Evolutionary conservation across 805 yeast genomes (phyloP).

Genomic region (Suhomyces vadensis): DNA sequence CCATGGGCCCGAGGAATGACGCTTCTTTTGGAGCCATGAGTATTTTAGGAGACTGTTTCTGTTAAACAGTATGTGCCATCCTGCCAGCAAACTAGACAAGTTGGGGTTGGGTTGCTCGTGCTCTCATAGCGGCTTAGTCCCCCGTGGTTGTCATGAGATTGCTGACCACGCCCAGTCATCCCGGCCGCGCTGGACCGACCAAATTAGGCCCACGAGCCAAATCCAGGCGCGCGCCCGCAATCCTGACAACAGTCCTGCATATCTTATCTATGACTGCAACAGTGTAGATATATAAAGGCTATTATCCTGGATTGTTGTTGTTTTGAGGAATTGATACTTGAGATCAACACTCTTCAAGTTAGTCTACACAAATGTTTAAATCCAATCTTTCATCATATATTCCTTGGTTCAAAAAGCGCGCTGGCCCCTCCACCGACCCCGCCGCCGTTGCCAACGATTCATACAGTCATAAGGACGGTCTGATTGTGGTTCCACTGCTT

Average conservation of each 20-base stretch:
- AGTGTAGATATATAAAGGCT: conserved; percentile 8
- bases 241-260: conserved; percentile 6
- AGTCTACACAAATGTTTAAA: conserved; percentile 13
- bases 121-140: too few relatives aligned
- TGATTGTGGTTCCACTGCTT: conserved; percentile 26
- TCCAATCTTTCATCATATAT: conserved; percentile 12
- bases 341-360: not conserved
- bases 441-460: not conserved
- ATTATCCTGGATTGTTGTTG: not conserved
- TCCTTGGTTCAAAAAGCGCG: conserved; percentile 17
- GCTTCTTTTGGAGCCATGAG: too few relatives aligned
- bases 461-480: conserved; percentile 1
- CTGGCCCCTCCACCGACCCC: conserved; percentile 5
- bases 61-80: too few relatives aligned
- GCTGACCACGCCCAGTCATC: not conserved
- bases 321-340: not conserved
- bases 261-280: conserved; percentile 7
- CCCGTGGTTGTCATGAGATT: not conserved
- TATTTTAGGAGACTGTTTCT: too few relatives aligned
- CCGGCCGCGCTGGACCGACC: not conserved
- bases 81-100: too few relatives aligned
- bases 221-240: conserved; percentile 1
- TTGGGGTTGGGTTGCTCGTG: too few relatives aligned
- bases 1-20: too few relatives aligned
- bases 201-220: conserved; percentile 3